phyloP scores from a whole-genome alignment of 352 stramenopile species.

The Hyphochytrium catenoides region DNA sequence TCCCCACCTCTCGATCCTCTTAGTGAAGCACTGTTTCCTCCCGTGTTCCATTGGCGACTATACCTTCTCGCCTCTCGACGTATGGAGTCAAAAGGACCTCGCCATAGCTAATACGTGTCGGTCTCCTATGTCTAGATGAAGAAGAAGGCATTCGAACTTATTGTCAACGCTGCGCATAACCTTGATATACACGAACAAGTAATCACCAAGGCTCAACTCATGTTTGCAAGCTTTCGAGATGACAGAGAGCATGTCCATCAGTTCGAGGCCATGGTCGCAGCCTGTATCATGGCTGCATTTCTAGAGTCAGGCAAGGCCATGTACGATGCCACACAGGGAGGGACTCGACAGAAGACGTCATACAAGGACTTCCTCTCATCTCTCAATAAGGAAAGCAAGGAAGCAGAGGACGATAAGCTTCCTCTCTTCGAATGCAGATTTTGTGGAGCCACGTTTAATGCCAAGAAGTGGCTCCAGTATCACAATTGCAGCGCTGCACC shows the following conservation, averaged over 20 bases:
- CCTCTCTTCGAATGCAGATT: conserved; percentile 44
- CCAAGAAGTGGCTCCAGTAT: conserved; percentile 49
- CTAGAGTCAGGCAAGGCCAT: conserved; percentile 62
- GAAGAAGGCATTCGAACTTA: conserved; percentile 57
- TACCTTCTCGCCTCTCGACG: no score
- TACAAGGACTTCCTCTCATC: conserved; percentile 19
- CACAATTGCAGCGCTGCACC: conserved; percentile 31
- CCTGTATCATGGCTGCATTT: conserved; percentile 58
- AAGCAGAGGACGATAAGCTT: conserved; percentile 58
- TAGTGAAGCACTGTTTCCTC: background rate
- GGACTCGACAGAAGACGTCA: conserved; percentile 21
- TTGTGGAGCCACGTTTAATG: conserved; percentile 64
- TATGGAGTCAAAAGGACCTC: no score
- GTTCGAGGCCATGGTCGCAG: conserved; percentile 71
- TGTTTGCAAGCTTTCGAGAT: conserved; percentile 89
- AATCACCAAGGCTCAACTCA: conserved; percentile 75
- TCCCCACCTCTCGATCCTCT: conserved; percentile 1
- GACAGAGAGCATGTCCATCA: conserved; percentile 83
- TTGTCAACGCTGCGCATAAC: conserved; percentile 77
- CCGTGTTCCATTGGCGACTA: conserved; percentile 8
- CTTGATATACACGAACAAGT: conserved; percentile 84
- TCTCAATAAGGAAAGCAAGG: conserved; percentile 53
- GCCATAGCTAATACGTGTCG: no score
- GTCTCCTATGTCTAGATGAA: conserved; percentile 54
- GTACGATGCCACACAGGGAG: conserved; percentile 47